Conservation (phyloP, 1,139 yeast species). For the Suhomyces kunorum region DNA sequence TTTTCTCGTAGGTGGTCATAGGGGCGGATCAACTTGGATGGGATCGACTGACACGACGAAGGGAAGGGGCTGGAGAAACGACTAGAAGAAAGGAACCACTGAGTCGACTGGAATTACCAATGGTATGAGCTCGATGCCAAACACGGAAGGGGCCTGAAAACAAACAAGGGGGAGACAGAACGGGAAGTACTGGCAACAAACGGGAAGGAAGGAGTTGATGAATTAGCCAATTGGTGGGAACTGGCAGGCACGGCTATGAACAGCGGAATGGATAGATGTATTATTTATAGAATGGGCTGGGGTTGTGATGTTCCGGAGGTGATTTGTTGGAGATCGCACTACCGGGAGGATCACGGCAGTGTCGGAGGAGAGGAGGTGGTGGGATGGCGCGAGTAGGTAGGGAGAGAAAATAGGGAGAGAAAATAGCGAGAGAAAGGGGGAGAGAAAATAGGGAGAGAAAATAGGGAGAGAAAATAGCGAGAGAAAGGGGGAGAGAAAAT, state of each 20-base stretch:
- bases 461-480: no score
- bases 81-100: neutral
- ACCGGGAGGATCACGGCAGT: neutral
- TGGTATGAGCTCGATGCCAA: neutral
- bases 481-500: no score
- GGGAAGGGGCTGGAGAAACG: neutral
- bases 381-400: neutral
- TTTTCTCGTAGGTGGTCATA: constrained; percentile 51
- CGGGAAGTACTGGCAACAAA: no score
- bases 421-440: no score
- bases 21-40: neutral
- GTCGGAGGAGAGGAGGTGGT: neutral
- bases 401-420: no score
- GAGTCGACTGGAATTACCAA: neutral
- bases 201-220: neutral
- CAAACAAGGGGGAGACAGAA: neutral
- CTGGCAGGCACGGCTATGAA: neutral
- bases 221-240: neutral
- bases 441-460: no score
- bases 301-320: neutral
- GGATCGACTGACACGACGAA: no score
- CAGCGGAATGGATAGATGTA: neutral
- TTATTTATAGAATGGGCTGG: neutral
- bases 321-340: neutral
- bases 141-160: neutral